Base-by-base conservation (phyloP, 2,329 filamentous ascomycete species). In the Aspergillus sp. region DNA sequence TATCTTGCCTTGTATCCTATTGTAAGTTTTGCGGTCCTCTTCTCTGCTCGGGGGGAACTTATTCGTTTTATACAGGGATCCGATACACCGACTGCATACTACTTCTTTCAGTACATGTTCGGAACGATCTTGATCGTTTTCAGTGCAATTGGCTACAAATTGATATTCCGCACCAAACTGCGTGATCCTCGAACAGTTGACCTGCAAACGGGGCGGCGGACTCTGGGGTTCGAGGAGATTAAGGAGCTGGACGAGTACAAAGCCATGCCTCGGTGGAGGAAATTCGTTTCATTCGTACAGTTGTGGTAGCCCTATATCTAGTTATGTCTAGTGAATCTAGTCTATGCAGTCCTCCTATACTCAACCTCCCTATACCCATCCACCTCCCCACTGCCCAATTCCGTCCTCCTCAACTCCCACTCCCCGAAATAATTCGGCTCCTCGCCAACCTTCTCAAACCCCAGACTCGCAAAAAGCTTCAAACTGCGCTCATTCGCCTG, bases 381-480 rank as follows among this genome's bases (percentile, higher is more conserved):
- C 39, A 79, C 62, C 8, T 66, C 72, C 64, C 2, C 65, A 74
- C 56, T 23, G 65, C 40, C 17, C 60, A 78, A 59, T 27, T 72
- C 68, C 46, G 57, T 62, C 55, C 72, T 73, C 55, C 81, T 71
- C 64, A 89, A 67, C 72, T 90, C 87, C 59, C 87, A 75, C 71
- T 90, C 87, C 0, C 86, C 86, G 77, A 90, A 90, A 71, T 85
- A 89, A 71, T 87, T 89, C 24, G 82, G 76, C 54, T 75, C 74
- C 23, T 77, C 77, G 0, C 69, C 69, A 8, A 79, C 74, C 68
- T 78, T 82, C 55, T 66, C 64, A 69, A 90, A 90, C 0, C 83
- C 83, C 11, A 86, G 62, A 33, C 79, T 79, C 64, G 86, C 82
- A 71, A 90, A 90, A 17, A 90, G 69, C 8, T 69, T 71, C 55